phyloP scores from a whole-genome alignment of 768 basidiomycete species.

The Fomitopsis pulvina region DNA sequence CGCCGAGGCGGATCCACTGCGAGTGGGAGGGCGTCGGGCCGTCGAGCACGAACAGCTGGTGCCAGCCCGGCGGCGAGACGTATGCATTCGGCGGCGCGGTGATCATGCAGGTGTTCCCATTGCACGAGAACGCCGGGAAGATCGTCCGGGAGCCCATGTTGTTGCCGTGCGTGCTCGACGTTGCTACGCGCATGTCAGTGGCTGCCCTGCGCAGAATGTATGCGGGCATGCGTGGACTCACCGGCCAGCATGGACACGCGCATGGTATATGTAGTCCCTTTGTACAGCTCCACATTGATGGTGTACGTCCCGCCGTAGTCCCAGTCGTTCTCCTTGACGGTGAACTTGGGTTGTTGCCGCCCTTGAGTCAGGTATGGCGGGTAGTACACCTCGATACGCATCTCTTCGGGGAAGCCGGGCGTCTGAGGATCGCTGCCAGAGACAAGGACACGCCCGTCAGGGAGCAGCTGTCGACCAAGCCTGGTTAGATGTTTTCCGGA shows the following conservation, averaged over 20 bases:
- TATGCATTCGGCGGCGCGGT: slow-evolving; percentile 65
- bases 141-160: slow-evolving; percentile 66
- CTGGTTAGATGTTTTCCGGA: not conserved
- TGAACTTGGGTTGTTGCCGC: slow-evolving; percentile 54
- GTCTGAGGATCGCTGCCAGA: slow-evolving; percentile 74
- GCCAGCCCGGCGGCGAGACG: slow-evolving; percentile 72
- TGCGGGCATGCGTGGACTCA: slow-evolving; percentile 27
- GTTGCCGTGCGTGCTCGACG: slow-evolving; percentile 75
- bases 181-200: slow-evolving; percentile 34
- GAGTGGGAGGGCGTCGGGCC: slow-evolving; percentile 75
- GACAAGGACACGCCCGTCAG: slow-evolving; percentile 68
- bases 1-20: slow-evolving; percentile 71
- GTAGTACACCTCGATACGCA: slow-evolving; percentile 74
- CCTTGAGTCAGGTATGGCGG: slow-evolving; percentile 79
- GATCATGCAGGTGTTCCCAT: slow-evolving; percentile 69
- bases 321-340: slow-evolving; percentile 58
- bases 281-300: slow-evolving; percentile 39
- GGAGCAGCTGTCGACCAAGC: slow-evolving; percentile 41
- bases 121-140: slow-evolving; percentile 67
- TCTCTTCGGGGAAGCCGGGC: slow-evolving; percentile 61
- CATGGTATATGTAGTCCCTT: slow-evolving; percentile 41
- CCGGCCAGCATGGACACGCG: slow-evolving; percentile 61
- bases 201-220: too few relatives aligned
- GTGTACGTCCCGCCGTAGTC: slow-evolving; percentile 43
- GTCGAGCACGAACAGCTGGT: slow-evolving; percentile 70